These are phyloP conservation scores for Epichloe sylvatica DNA, from an alignment of 2,329 filamentous ascomycete species.

Conservation along the genomic window DNA sequence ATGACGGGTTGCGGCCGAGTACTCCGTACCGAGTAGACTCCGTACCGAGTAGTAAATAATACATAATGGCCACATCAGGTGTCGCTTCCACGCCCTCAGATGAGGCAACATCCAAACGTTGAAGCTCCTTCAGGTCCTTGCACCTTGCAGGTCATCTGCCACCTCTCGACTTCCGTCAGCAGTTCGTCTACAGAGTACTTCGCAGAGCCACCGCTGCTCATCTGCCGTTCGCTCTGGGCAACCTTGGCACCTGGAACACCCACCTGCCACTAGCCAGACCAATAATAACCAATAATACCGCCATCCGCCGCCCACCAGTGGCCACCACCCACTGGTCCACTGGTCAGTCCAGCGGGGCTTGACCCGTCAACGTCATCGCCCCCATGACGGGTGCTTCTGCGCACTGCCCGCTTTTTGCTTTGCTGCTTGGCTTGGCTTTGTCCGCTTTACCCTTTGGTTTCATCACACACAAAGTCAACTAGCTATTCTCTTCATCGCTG, in stretches of 20 bases:
- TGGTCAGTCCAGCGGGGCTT: constrained; percentile 1
- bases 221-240: not conserved
- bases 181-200: not conserved
- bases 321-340: not conserved
- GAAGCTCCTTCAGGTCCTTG: not conserved
- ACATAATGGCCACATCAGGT: not conserved
- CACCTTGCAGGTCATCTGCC: not conserved
- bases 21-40: not conserved
- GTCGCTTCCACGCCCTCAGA: no score
- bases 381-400: not conserved
- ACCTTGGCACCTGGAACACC: constrained; percentile 3
- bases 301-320: not conserved
- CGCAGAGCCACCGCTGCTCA: not conserved
- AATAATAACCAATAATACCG: no score
- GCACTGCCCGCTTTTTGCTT: not conserved
- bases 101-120: no score
- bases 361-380: constrained; percentile 7
- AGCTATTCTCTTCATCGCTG: not conserved
- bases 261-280: not conserved
- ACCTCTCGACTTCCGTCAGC: no score
- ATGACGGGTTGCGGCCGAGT: not conserved
- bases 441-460: not conserved
- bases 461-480: not conserved
- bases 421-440: not conserved
- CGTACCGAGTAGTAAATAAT: not conserved